Base-by-base conservation (phyloP, 106 monocot species). In the Acanthochlamys bracteata region DNA sequence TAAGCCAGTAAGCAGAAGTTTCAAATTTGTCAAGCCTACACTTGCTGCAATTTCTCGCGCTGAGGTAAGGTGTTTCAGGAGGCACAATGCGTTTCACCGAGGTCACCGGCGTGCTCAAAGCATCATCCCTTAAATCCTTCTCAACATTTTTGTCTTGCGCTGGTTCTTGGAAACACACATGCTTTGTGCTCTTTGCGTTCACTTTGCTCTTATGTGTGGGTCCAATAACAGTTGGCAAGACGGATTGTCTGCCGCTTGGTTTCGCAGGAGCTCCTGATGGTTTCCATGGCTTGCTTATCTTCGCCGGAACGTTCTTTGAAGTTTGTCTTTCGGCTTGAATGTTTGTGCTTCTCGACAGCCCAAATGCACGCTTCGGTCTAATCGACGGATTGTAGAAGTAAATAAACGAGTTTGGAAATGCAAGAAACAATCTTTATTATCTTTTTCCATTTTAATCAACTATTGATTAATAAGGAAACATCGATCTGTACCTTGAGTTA, bases 361-460 rank as follows among this genome's bases (percentile, higher is more conserved):
- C 91, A 52, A 87, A 87, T 3, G 68, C 61, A 20, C 84, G 83
- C 74, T 81, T 78, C 43, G 77, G 60, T 71, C 86, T 91, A 55
- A 20, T 13, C 59, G 4, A 33, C 66, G 2, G 39, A 53, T 4
- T 49, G 17, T 17, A 45, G 43, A 9, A 45, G 13, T 9, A 7
- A 45, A 45, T 7, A 9, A 45, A 45, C 7, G 7, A 49, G 12
- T 14, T 4, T 1, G 17, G 49, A 49, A 49, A 4, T 49, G 15
- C 17, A 14, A 49, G 49, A 49, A 49, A 49, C 49, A 49, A 12
- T 12, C 17, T 49, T 49, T 10, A 17, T 17, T n/a, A n/a, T n/a
- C n/a, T 33, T 33, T 33, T 33, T 6, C 6, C 33, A 6, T 6
- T 33, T 33, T 33, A 3, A 33, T 33, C 33, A 33, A 33, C 33